Percentiles rank a stretch among this genome's conserved stretches.
Evolutionary conservation across 495 filamentous ascomycete genomes (phyloP).

Genomic region (Platismatia glauca): DNA sequence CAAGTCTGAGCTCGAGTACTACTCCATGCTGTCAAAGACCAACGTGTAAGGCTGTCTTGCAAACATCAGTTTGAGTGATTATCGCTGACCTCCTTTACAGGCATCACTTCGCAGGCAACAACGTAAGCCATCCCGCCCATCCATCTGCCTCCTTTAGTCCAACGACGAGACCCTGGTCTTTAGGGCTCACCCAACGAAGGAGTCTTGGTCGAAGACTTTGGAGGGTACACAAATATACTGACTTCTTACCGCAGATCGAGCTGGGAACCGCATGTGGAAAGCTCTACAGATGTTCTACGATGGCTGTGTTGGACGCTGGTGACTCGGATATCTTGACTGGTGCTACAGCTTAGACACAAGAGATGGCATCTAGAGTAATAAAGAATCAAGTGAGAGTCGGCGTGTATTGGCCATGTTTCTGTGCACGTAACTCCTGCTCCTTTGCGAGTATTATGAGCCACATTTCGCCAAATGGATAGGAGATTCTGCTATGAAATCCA

Average conservation of each 20-base stretch:
- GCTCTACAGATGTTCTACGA: slow-evolving; percentile 73
- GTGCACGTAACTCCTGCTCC: neutral
- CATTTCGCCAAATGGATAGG: neutral
- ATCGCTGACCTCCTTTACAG: too few species aligned
- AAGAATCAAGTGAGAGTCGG: neutral
- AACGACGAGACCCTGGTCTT: slow-evolving; percentile 19
- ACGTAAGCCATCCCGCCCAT: slow-evolving; percentile 58
- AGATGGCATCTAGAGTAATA: slow-evolving; percentile 19
- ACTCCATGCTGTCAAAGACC: slow-evolving; percentile 88
- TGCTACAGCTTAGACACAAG: slow-evolving; percentile 44
- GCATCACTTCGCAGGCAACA: slow-evolving; percentile 94
- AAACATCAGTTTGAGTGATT: neutral
- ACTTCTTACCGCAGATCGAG: slow-evolving; percentile 63
- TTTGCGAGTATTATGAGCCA: neutral
- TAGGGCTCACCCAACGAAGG: slow-evolving; percentile 64
- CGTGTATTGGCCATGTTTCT: neutral
- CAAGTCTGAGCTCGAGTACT: slow-evolving; percentile 33
- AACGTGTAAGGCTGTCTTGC: neutral
- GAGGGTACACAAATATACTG: slow-evolving; percentile 62
- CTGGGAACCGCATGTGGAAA: slow-evolving; percentile 91
- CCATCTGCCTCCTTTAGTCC: slow-evolving; percentile 14
- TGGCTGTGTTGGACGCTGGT: slow-evolving; percentile 93
- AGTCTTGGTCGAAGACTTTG: slow-evolving; percentile 61
- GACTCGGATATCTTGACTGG: slow-evolving; percentile 91
- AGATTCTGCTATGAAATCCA: neutral